Conservation (phyloP, 176 grass and related monocot genomes). For the Ananas comosus region DNA sequence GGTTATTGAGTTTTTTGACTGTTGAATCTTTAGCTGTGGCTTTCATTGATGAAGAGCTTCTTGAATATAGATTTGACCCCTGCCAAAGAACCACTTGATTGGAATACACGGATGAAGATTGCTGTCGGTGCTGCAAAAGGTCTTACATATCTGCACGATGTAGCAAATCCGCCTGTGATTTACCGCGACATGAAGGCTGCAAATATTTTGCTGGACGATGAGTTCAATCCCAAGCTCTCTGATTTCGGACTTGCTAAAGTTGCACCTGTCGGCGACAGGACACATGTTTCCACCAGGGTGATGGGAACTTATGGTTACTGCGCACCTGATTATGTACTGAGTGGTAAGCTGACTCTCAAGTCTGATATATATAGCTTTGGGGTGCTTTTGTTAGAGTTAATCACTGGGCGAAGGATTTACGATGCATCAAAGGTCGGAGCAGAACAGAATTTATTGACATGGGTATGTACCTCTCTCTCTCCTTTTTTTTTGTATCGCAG, state of each 20-base stretch:
- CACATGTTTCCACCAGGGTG: slow-evolving; percentile 86
- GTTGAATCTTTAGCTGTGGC: neutral
- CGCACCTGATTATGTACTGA: slow-evolving; percentile 81
- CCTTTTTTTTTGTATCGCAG: neutral
- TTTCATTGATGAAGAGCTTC: neutral
- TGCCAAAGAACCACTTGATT: slow-evolving; percentile 57
- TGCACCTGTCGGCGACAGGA: slow-evolving; percentile 68
- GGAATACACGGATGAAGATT: slow-evolving; percentile 86
- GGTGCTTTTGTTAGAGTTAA: slow-evolving; percentile 77
- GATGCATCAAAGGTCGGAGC: slow-evolving; percentile 50
- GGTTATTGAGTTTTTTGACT: neutral
- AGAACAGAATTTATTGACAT: slow-evolving; percentile 56
- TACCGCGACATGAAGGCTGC: slow-evolving; percentile 92
- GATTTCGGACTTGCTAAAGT: slow-evolving; percentile 95
- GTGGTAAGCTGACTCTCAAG: slow-evolving; percentile 78
- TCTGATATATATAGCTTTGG: slow-evolving; percentile 93
- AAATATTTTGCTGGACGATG: slow-evolving; percentile 65
- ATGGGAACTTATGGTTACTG: slow-evolving; percentile 97
- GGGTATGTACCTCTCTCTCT: slow-evolving; percentile 34
- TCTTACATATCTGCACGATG: slow-evolving; percentile 74
- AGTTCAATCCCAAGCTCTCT: slow-evolving; percentile 87
- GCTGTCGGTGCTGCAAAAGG: slow-evolving; percentile 78
- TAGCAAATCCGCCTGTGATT: slow-evolving; percentile 81
- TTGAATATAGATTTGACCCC: slow-evolving; percentile 38
- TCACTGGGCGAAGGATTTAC: slow-evolving; percentile 70